phyloP scores from a whole-genome alignment of 345 rosid genomes.

The Lepidium africanum region DNA sequence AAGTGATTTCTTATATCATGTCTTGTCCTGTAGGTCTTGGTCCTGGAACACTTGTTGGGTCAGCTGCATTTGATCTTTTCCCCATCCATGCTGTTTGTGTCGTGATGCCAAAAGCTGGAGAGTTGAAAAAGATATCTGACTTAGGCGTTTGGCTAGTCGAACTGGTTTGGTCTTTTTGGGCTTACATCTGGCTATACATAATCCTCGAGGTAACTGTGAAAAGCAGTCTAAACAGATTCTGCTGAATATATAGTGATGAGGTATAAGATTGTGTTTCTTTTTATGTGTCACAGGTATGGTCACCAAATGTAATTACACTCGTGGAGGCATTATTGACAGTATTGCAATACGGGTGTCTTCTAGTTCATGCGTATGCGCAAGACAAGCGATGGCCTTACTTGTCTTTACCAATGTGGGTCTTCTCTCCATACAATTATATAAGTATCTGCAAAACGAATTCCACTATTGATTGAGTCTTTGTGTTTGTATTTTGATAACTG shows the following conservation, averaged over 20 bases:
- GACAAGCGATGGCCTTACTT: slow-evolving; percentile 93
- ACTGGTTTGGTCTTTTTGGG: slow-evolving; percentile 98
- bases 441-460: background rate
- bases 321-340: slow-evolving; percentile 90
- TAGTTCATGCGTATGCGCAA: slow-evolving; percentile 80
- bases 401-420: slow-evolving; percentile 74
- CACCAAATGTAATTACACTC: slow-evolving; percentile 72
- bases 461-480: slow-evolving; percentile 6
- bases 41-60: slow-evolving; percentile 97
- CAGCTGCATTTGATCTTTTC: slow-evolving; percentile 96
- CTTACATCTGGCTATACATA: slow-evolving; percentile 91
- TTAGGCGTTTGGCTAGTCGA: slow-evolving; percentile 92
- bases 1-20: background rate
- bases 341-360: slow-evolving; percentile 65
- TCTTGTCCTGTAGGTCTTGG: slow-evolving; percentile 55
- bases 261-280: slow-evolving; percentile 1
- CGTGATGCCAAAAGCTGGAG: slow-evolving; percentile 90
- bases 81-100: slow-evolving; percentile 98
- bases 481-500: slow-evolving; percentile 8
- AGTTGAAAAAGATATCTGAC: slow-evolving; percentile 90
- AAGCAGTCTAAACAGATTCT: background rate
- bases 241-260: background rate
- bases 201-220: slow-evolving; percentile 63
- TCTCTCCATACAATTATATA: background rate
- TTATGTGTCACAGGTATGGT: slow-evolving; percentile 63